phyloP scores from a whole-genome alignment of 768 basidiomycete species.

The Mycena epipterygia region DNA sequence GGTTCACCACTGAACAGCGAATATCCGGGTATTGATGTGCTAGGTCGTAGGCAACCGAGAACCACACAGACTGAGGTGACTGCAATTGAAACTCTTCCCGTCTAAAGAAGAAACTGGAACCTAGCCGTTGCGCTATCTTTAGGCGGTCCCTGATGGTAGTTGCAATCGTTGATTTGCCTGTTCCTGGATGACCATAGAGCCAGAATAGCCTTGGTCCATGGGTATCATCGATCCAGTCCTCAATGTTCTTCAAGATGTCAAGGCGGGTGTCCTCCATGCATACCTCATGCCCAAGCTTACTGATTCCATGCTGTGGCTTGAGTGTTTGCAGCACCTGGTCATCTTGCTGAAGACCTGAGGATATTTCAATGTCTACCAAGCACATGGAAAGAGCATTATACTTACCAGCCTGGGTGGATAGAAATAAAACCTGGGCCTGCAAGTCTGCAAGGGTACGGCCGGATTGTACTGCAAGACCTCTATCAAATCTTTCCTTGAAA shows the following conservation, averaged over 20 bases:
- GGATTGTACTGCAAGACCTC: slow-evolving; percentile 41
- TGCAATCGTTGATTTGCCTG: slow-evolving; percentile 17
- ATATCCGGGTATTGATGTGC: slow-evolving; percentile 4
- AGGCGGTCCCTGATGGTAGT: neutral
- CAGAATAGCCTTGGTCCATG: slow-evolving; percentile 20
- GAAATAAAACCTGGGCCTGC: neutral
- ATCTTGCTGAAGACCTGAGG: neutral
- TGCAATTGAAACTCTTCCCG: slow-evolving; percentile 3
- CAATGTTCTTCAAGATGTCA: neutral
- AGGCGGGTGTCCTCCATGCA: slow-evolving; percentile 13
- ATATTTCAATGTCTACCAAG: neutral
- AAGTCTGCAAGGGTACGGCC: neutral
- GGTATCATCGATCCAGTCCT: slow-evolving; percentile 5
- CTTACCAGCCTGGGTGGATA: neutral
- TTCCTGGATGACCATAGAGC: slow-evolving; percentile 20
- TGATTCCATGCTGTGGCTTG: neutral
- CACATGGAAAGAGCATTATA: too few relatives aligned
- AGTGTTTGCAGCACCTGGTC: neutral
- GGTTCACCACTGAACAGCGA: neutral
- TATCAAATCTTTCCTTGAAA: slow-evolving; percentile 42
- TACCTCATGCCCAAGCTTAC: neutral
- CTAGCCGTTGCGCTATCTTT: neutral
- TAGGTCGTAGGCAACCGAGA: slow-evolving; percentile 17
- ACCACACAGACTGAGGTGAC: slow-evolving; percentile 16
- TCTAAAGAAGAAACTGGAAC: slow-evolving; percentile 3